Conservation (phyloP, 345 rosid genomes). For the Excoecaria cochinchinensis region DNA sequence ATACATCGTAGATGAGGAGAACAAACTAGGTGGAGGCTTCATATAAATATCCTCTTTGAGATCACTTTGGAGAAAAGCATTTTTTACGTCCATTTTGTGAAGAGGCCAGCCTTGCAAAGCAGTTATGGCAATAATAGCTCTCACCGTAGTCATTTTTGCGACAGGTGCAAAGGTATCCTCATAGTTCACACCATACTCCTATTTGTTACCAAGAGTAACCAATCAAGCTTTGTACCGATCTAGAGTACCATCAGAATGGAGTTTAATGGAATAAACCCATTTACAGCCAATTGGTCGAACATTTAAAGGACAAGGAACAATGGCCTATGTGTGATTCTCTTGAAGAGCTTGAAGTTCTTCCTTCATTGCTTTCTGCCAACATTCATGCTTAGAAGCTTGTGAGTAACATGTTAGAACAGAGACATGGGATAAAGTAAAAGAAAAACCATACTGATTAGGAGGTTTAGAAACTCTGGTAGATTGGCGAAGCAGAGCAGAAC, state of each 20-base stretch:
- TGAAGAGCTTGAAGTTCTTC: not conserved
- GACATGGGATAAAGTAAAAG: not conserved
- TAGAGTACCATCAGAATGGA: not conserved
- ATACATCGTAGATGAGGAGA: not conserved
- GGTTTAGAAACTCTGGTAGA: not conserved
- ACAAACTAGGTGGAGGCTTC: not conserved
- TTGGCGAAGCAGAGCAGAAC: no score
- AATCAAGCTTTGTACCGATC: not conserved
- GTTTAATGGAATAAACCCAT: not conserved
- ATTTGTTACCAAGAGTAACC: not conserved
- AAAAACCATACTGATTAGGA: not conserved
- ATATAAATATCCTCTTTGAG: slow-evolving; percentile 1
- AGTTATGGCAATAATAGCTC: not conserved
- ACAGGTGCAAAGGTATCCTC: not conserved
- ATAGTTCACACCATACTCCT: not conserved
- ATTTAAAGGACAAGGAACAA: not conserved
- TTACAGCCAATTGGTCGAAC: not conserved
- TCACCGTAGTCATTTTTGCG: not conserved
- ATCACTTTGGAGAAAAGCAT: not conserved
- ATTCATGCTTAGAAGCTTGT: not conserved
- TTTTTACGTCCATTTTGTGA: slow-evolving; percentile 7
- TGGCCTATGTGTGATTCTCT: not conserved
- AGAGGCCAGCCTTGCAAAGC: not conserved
- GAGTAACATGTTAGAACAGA: not conserved
- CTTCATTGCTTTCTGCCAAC: not conserved